Evolutionary conservation across 139 green algal genomes (phyloP).

Genomic region (Chlamydomonas sp.): DNA sequence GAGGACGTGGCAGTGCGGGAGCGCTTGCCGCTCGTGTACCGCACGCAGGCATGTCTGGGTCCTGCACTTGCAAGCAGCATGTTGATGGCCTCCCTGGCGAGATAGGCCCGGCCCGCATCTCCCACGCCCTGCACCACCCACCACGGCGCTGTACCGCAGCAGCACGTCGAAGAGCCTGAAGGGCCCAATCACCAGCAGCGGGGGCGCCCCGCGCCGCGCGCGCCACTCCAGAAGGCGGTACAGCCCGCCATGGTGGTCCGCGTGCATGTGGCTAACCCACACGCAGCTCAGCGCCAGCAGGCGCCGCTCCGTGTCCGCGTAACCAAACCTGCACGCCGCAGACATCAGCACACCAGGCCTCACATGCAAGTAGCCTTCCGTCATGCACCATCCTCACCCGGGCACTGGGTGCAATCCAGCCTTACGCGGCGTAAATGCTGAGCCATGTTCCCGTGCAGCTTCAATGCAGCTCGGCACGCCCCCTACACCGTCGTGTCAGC

Average conservation of each 20-base stretch:
- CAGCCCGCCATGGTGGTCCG: slow-evolving; percentile 96
- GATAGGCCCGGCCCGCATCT: too few relatives aligned
- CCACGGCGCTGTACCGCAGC: slow-evolving; percentile 63
- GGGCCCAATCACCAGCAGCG: slow-evolving; percentile 89
- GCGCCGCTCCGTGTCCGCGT: slow-evolving; percentile 37
- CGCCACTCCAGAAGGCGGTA: slow-evolving; percentile 70
- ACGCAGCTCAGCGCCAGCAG: slow-evolving; percentile 57
- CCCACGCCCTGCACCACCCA: slow-evolving; percentile 28
- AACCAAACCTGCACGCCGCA: slow-evolving; percentile 13
- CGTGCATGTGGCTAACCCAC: slow-evolving; percentile 98
- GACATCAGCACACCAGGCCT: not conserved
- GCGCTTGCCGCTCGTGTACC: too few relatives aligned
- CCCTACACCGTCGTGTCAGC: not conserved
- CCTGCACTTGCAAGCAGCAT: too few relatives aligned
- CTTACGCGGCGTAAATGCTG: too few relatives aligned
- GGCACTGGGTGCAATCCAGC: not conserved
- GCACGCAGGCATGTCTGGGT: too few relatives aligned
- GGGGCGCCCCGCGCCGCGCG: slow-evolving; percentile 45
- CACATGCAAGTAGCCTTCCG: not conserved
- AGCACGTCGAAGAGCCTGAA: slow-evolving; percentile 78
- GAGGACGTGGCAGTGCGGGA: too few relatives aligned
- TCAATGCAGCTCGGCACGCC: too few relatives aligned
- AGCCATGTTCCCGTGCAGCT: too few relatives aligned
- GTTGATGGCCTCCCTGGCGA: too few relatives aligned
- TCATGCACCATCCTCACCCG: not conserved